These are phyloP conservation scores for Penicillium brevicompactum DNA, from an alignment of 2,329 filamentous ascomycete species.

Conservation along the genomic window DNA sequence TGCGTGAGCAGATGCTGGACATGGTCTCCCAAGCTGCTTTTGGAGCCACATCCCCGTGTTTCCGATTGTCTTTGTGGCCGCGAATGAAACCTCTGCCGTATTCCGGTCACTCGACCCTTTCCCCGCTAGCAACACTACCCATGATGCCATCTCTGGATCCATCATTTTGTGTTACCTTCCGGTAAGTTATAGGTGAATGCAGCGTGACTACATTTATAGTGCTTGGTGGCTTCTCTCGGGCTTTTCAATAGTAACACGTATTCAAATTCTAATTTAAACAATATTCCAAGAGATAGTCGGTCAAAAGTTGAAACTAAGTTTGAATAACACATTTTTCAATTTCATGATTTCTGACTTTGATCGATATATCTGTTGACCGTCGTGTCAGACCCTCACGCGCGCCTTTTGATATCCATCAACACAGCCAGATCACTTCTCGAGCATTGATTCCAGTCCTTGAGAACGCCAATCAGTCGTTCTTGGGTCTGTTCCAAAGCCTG, in stretches of 20 bases:
- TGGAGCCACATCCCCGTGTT: neutral
- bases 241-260: no score
- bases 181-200: neutral
- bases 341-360: no score
- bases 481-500: conserved; percentile 1
- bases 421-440: neutral
- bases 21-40: neutral
- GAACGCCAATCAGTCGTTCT: neutral
- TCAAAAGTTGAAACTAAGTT: no score
- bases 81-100: neutral
- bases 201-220: neutral
- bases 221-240: no score
- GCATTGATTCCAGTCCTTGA: neutral
- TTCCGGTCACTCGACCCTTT: conserved; percentile 1
- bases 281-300: no score
- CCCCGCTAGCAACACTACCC: conserved; percentile 2
- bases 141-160: neutral
- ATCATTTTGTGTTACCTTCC: neutral
- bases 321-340: no score
- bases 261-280: no score
- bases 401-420: neutral
- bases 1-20: neutral
- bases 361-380: no score
- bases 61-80: neutral
- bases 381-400: neutral